Base-by-base conservation (phyloP, 805 yeast species). In the Peterozyma toletana region DNA sequence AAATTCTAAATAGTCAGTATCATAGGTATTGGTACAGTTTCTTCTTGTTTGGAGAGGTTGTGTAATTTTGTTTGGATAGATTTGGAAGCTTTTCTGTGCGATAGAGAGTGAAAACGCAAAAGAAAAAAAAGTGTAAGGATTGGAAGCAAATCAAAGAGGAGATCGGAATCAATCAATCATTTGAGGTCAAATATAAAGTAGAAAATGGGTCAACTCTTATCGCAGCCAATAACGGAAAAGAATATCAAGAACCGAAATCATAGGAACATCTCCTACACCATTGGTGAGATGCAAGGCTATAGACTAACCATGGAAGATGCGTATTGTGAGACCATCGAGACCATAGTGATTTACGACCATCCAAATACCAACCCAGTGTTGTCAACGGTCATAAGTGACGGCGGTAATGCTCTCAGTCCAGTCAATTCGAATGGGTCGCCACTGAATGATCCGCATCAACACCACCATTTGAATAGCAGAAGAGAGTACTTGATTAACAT, bases 201-300 rank as follows among this genome's bases (percentile, higher is more conserved):
- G 42, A 48, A 35, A 16, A 83, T 84, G 91, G 91, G 91, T 3
- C 87, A 83, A 55, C 61, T 83, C 45, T 64, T 83, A 44, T 83
- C 90, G 36, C 87, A 81, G 54, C 89, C 90, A 2, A 71, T 81
- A 39, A 82, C 83, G 49, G 87, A 82, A 48, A 82, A 83, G 57
- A 62, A 73, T 37, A 71, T 83, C 38, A 75, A 76, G 15, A 67
- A 70, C 47, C 55, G 56, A 41, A 59, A 56, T 39, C 68, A 66
- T 48, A 63, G 59, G 31, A 67, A 77, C 33, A 58, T 77, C 40
- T 71, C 80, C 31, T 81, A 80, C 53, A 71, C 80, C 39, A 67
- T 83, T 5, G 90, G 89, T 2, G 75, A 85, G 30, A 84, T 83
- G 87, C 89, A 83, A 57, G 90, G 91, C 3, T 83, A 82, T 59